These are phyloP conservation scores for Sugiyamaella americana DNA, from an alignment of 805 yeast genomes.

Conservation along the genomic window DNA sequence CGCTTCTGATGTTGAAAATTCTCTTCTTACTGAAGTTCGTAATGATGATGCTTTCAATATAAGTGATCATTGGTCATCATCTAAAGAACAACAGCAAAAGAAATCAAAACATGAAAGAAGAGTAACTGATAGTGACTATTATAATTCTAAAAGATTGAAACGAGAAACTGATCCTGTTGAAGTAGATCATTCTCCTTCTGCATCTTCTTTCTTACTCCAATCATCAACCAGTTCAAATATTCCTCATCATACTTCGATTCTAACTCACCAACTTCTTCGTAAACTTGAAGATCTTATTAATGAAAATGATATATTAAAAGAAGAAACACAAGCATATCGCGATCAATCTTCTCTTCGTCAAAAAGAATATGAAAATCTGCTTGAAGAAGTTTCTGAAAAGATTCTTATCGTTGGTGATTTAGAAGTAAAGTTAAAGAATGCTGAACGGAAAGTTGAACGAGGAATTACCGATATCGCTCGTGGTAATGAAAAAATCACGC, in stretches of 20 bases:
- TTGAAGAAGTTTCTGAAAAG: slow-evolving; percentile 42
- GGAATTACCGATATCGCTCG: slow-evolving; percentile 18
- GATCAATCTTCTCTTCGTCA: slow-evolving; percentile 37
- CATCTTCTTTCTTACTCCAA: slow-evolving; percentile 1
- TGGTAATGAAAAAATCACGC: slow-evolving; percentile 24
- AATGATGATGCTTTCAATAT: slow-evolving; percentile 2
- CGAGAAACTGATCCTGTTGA: slow-evolving; percentile 13
- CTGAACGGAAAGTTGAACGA: slow-evolving; percentile 26
- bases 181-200: slow-evolving; percentile 1
- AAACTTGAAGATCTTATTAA: slow-evolving; percentile 45
- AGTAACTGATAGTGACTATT: slow-evolving; percentile 14
- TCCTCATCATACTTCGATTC: slow-evolving; percentile 23
- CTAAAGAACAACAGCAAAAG: too few species aligned
- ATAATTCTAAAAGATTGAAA: slow-evolving; percentile 18
- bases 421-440: slow-evolving; percentile 19
- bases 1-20: slow-evolving; percentile 72
- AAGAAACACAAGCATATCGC: slow-evolving; percentile 45
- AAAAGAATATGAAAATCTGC: slow-evolving; percentile 39
- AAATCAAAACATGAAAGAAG: neutral
- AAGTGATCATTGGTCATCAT: neutral
- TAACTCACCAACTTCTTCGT: slow-evolving; percentile 60
- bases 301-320: slow-evolving; percentile 38
- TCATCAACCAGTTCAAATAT: neutral
- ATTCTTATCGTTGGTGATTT: slow-evolving; percentile 40
- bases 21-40: slow-evolving; percentile 30